phyloP scores from a whole-genome alignment of 2,329 filamentous ascomycete genomes.

The Fusarium siculi region DNA sequence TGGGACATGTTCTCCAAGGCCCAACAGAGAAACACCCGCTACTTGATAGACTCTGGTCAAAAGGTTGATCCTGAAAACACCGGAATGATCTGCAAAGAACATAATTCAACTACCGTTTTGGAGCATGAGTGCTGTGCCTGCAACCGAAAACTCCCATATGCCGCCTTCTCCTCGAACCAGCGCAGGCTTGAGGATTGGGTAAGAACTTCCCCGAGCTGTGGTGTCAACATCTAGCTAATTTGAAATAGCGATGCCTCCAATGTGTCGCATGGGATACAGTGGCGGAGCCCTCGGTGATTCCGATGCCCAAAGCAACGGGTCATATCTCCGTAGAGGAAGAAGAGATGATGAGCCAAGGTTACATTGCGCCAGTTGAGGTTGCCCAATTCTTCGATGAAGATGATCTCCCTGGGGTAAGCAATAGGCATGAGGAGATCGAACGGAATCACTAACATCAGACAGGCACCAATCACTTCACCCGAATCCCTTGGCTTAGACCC shows the following conservation, averaged over 20 bases:
- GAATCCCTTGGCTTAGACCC: slow-evolving; percentile 38
- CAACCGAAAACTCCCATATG: slow-evolving; percentile 37
- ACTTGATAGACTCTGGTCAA: slow-evolving; percentile 23
- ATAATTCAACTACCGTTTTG: slow-evolving; percentile 35
- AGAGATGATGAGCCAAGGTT: slow-evolving; percentile 9
- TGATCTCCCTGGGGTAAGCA: slow-evolving; percentile 32
- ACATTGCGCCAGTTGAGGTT: slow-evolving; percentile 19
- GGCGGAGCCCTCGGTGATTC: slow-evolving; percentile 49
- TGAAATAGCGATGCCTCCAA: slow-evolving; percentile 46
- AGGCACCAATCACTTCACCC: slow-evolving; percentile 45
- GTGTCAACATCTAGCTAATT: not conserved
- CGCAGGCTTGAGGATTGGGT: slow-evolving; percentile 45
- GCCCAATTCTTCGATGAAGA: slow-evolving; percentile 44
- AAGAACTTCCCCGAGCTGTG: slow-evolving; percentile 16
- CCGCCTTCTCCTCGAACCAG: slow-evolving; percentile 47
- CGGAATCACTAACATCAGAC: slow-evolving; percentile 4
- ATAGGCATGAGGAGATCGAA: not conserved
- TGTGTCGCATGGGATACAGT: slow-evolving; percentile 51
- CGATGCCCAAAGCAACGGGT: slow-evolving; percentile 46
- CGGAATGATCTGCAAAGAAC: slow-evolving; percentile 52
- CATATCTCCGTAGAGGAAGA: slow-evolving; percentile 49
- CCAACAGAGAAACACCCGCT: slow-evolving; percentile 37
- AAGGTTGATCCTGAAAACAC: slow-evolving; percentile 31
- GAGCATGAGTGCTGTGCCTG: slow-evolving; percentile 50
- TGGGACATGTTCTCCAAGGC: slow-evolving; percentile 47